Conservation (phyloP, 177 flowering plant species). For the Vitis hybrid region DNA sequence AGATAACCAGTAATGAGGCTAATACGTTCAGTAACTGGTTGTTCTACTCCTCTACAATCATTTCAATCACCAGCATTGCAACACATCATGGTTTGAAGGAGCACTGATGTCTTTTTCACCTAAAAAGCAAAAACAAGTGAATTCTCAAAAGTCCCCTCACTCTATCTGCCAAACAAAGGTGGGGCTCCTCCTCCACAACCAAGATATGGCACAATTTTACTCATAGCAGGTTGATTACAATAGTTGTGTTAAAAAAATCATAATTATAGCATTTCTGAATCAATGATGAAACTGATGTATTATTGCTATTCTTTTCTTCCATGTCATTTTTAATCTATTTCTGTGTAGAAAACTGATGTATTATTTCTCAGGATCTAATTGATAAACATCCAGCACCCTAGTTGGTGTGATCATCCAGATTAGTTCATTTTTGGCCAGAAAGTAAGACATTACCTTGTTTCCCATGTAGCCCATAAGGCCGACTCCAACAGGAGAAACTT, state of each 20-base stretch:
- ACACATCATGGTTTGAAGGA: not conserved
- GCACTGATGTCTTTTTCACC: not conserved
- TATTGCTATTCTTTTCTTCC: not conserved
- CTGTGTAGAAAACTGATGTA: too few relatives aligned
- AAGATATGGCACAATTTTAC: not conserved
- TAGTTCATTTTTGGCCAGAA: not conserved
- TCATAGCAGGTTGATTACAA: not conserved
- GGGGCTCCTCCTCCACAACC: not conserved
- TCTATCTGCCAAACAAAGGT: not conserved
- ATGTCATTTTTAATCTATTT: not conserved
- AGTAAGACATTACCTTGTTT: constrained; percentile 69
- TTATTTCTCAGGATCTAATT: too few relatives aligned
- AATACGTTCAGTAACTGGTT: not conserved
- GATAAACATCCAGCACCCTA: too few relatives aligned
- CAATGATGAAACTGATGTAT: not conserved
- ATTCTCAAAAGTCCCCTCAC: not conserved
- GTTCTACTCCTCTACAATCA: not conserved
- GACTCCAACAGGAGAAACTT: constrained; percentile 92
- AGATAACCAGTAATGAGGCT: constrained; percentile 6
- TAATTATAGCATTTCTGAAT: not conserved
- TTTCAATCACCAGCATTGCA: not conserved
- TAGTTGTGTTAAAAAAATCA: not conserved
- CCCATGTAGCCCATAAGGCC: constrained; percentile 99
- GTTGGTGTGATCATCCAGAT: too few relatives aligned
- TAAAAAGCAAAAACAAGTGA: not conserved